These are phyloP conservation scores for Cornus florida DNA, from an alignment of 148 eudicot species.

Conservation along the genomic window DNA sequence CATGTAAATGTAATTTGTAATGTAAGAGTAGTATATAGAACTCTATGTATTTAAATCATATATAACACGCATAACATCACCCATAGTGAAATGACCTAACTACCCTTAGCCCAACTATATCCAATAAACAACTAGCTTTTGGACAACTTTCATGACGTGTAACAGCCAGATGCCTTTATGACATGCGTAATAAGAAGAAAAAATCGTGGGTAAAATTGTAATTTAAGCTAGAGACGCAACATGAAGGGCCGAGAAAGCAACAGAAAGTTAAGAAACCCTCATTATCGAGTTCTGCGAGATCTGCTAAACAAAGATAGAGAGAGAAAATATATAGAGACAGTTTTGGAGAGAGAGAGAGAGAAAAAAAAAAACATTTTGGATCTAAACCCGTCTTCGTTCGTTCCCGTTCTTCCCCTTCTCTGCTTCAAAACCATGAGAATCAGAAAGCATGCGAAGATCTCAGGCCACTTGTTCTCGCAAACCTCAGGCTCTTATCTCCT, in stretches of 20 bases:
- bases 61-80: neutral
- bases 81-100: neutral
- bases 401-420: neutral
- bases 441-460: constrained; percentile 19
- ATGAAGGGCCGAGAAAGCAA: constrained; percentile 1
- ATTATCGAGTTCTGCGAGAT: constrained; percentile 21
- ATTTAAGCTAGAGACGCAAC: neutral
- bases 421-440: constrained; percentile 13
- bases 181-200: neutral
- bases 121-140: neutral
- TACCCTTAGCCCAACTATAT: neutral
- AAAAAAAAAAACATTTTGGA: neutral
- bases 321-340: neutral
- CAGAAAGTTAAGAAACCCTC: constrained; percentile 3
- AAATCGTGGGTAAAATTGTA: neutral
- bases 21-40: too few species aligned
- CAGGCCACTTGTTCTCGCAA: neutral
- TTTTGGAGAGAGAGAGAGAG: neutral
- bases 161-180: neutral
- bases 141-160: neutral
- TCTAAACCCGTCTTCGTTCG: neutral
- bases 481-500: neutral
- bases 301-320: constrained; percentile 12
- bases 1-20: too few species aligned
- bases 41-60: too few species aligned